These are phyloP conservation scores for Oryza meyeriana DNA, from an alignment of 176 grass and related monocot species.

Conservation along the genomic window DNA sequence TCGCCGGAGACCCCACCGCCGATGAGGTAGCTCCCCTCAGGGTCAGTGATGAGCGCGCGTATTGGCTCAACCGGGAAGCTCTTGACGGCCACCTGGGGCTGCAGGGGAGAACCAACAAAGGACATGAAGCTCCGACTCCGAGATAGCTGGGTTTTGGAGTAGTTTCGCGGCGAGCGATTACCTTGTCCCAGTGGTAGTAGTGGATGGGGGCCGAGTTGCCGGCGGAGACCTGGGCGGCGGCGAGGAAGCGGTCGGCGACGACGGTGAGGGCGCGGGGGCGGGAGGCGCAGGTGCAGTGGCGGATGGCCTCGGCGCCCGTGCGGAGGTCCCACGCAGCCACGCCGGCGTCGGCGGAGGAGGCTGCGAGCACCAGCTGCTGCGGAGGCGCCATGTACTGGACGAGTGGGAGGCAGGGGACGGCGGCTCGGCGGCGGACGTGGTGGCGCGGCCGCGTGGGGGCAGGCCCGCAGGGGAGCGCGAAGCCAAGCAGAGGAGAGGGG, in stretches of 20 bases:
- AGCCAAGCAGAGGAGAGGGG: background rate
- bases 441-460: background rate
- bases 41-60: slow-evolving; percentile 59
- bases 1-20: slow-evolving; percentile 69
- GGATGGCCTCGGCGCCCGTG: background rate
- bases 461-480: background rate
- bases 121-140: background rate
- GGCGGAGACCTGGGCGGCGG: background rate
- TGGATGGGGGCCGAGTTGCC: slow-evolving; percentile 53
- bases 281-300: background rate
- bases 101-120: slow-evolving; percentile 4
- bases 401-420: too few relatives aligned
- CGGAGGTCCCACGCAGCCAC: background rate
- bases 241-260: background rate
- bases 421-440: background rate
- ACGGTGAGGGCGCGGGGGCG: background rate
- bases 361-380: background rate
- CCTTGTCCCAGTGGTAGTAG: slow-evolving; percentile 90
- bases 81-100: slow-evolving; percentile 75
- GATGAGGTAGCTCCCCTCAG: slow-evolving; percentile 78
- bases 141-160: background rate
- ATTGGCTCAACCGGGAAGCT: slow-evolving; percentile 90
- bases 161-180: background rate
- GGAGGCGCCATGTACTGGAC: background rate
- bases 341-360: background rate